Evolutionary conservation across 306 rosid species (phyloP), one percentile per base, ranked within the genome.

Genomic region (Quercus cerris): DNA sequence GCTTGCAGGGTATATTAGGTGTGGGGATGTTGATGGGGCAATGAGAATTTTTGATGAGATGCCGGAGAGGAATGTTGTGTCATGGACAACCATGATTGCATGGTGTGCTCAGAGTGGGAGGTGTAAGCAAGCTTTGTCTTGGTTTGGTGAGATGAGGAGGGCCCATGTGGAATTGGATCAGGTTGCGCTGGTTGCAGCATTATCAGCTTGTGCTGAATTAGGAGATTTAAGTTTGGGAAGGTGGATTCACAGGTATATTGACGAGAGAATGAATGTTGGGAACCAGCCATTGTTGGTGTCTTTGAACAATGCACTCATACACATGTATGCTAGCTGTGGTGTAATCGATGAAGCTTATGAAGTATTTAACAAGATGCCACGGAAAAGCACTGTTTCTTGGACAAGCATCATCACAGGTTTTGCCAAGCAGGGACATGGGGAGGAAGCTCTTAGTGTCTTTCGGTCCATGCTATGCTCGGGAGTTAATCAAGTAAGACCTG

Each of bases 241-340:
- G 70, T 91, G 94, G 97, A 85, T 94, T 59, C 97, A 90, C 78
- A 3, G 80, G 82, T 86, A 86, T 75, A 75, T 80, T 41, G 83
- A 84, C 8, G 77, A 80, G 77, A 58, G 82, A 72, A 77, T 87
- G 81, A 73, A 69, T 55, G 78, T 55, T 4, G 80, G 58, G 70
- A 69, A 77, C 33, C 64, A n/a, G 13, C 78, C 79, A 8, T 72
- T 85, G 25, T 86, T 81, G 57, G 85, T 90, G 71, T 88, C 86
- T 62, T 71, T 94, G 88, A 78, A 77, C 87, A 90, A 91, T 80
- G 90, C 95, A 13, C 91, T 94, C 68, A 81, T 94, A n/a, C 97
- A 94, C 78, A 94, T 91, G 97, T 90, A 90, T 72, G 91, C 91
- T 5, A 87, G 91, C 67, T 91, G 97, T 78, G 94, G 94, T 66